Conservation (phyloP, 2,329 filamentous ascomycete genomes). For the Tolypocladium amazonense region DNA sequence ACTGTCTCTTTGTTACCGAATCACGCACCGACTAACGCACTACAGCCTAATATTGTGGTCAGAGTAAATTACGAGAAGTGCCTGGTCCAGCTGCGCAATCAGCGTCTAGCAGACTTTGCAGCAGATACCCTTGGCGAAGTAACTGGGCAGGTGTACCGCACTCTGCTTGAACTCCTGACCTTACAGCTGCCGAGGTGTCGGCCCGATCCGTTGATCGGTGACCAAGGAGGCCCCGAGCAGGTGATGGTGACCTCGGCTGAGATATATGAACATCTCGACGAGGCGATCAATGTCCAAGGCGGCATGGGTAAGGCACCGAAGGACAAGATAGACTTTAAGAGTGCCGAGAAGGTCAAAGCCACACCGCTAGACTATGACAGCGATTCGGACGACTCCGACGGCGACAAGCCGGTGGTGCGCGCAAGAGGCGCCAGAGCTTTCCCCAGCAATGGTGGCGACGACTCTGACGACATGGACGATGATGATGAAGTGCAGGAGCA, state of each 20-base stretch:
- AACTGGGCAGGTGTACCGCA: conserved; percentile 69
- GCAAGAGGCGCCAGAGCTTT: conserved; percentile 4
- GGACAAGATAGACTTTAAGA: conserved; percentile 33
- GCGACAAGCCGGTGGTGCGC: conserved; percentile 11
- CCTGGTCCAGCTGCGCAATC: conserved; percentile 70
- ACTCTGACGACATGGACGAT: conserved; percentile 22
- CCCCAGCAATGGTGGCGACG: conserved; percentile 18
- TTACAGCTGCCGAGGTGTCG: conserved; percentile 58
- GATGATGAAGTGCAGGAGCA: conserved; percentile 11
- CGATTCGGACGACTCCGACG: conserved; percentile 23
- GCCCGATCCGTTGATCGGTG: conserved; percentile 34
- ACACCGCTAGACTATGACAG: conserved; percentile 20
- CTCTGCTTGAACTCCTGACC: conserved; percentile 61
- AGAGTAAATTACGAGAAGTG: conserved; percentile 81
- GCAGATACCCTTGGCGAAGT: conserved; percentile 59
- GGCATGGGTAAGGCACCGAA: conserved; percentile 47
- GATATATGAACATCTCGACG: conserved; percentile 42
- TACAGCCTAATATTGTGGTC: conserved; percentile 60
- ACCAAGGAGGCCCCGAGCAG: conserved; percentile 17
- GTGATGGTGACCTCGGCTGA: conserved; percentile 40
- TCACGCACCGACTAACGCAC: conserved; percentile 13
- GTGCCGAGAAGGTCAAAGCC: conserved; percentile 37
- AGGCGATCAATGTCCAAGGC: conserved; percentile 38
- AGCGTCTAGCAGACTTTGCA: conserved; percentile 63
- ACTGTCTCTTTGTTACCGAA: conserved; percentile 2